Evolutionary conservation across 805 yeast genomes (phyloP).

Genomic region (Blastobotrys mokoenaii): DNA sequence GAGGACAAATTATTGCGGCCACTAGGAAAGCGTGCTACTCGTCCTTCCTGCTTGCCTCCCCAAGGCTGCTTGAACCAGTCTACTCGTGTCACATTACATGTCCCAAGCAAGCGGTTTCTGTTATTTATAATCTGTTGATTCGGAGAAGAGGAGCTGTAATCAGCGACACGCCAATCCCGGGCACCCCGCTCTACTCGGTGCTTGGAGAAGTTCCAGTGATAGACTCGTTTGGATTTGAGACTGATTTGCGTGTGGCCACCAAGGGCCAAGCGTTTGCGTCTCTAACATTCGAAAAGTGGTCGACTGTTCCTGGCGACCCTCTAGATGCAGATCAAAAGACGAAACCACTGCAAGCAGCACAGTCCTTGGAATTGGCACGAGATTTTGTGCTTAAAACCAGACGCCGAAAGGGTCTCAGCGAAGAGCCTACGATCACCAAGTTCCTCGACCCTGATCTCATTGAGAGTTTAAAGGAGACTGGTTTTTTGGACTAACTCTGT

Average conservation of each 20-base stretch:
- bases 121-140: constrained; percentile 42
- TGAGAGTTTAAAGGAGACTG: constrained; percentile 43
- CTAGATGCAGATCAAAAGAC: constrained; percentile 55
- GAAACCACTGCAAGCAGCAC: constrained; percentile 71
- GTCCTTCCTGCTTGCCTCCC: constrained; percentile 68
- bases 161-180: constrained; percentile 49
- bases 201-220: constrained; percentile 73
- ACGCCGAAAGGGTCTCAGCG: constrained; percentile 74
- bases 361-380: constrained; percentile 60
- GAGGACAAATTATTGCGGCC: constrained; percentile 74
- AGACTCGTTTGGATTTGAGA: constrained; percentile 83
- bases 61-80: constrained; percentile 75
- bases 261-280: constrained; percentile 72
- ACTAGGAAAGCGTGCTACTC: constrained; percentile 77
- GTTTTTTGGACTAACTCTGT: constrained; percentile 17
- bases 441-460: constrained; percentile 59
- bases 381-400: constrained; percentile 88
- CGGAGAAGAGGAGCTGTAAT: constrained; percentile 64
- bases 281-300: constrained; percentile 63
- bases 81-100: constrained; percentile 55
- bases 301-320: constrained; percentile 84
- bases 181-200: constrained; percentile 57
- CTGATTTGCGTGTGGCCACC: constrained; percentile 71
- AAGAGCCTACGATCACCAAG: constrained; percentile 57
- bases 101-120: constrained; percentile 38